These are phyloP conservation scores for Boletellus sp. DNA, from an alignment of 768 basidiomycete genomes.

Conservation along the genomic window DNA sequence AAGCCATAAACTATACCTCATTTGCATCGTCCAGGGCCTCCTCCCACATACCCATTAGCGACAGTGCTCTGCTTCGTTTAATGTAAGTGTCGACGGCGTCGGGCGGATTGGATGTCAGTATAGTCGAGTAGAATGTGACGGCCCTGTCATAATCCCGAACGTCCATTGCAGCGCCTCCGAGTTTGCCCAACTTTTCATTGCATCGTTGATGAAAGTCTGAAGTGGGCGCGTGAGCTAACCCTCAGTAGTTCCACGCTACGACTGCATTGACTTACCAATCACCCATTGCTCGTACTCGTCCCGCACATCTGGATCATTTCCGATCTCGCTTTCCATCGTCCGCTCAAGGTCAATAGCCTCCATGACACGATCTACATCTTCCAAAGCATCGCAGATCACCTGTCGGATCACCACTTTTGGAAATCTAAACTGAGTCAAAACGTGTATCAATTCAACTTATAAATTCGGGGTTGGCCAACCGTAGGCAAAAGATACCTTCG, in stretches of 20 bases:
- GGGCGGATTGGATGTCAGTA: not conserved
- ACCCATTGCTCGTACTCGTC: not conserved
- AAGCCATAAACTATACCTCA: not conserved
- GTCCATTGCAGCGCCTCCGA: not conserved
- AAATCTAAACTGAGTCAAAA: not conserved
- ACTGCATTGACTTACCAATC: not conserved
- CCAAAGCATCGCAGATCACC: not conserved
- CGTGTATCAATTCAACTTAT: not conserved
- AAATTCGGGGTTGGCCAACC: not conserved
- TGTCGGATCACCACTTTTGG: not conserved
- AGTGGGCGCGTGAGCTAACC: not conserved
- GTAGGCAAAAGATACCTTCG: not conserved
- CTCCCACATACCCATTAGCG: not conserved
- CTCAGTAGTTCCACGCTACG: too few relatives aligned
- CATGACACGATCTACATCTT: not conserved
- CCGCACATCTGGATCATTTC: not conserved
- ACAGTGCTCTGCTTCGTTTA: conserved; percentile 1
- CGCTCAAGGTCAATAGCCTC: not conserved
- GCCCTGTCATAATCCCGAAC: not conserved
- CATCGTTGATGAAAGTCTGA: not conserved
- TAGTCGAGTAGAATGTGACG: not conserved
- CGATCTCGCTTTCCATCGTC: not conserved
- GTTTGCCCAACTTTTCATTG: not conserved
- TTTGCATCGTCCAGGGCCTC: conserved; percentile 4
- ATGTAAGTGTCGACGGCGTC: not conserved